Base-by-base conservation (phyloP, 257 asterid genomes). In the Capsicum pubescens region DNA sequence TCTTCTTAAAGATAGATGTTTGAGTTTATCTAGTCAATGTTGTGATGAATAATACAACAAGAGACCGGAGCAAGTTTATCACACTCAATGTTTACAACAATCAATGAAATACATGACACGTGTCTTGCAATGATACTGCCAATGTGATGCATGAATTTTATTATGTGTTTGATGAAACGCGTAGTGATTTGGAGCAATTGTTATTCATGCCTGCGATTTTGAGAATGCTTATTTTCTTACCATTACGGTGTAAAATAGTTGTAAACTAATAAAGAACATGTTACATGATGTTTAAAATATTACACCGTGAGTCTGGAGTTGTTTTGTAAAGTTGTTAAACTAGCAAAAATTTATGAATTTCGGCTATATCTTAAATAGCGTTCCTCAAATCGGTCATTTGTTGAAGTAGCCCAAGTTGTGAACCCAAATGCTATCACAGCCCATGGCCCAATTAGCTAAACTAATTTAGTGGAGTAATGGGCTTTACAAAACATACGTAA, bases 401-500 rank as follows among this genome's bases (percentile, higher is more conserved):
- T 21, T 66, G 72, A 13, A 66, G 72, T 54, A 76, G 81, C 81
- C 26, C 32, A 52, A 52, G 48, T 14, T 77, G 81, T 77, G 64
- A 76, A 2, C 48, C 64, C 64, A 26, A 77, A 26, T 77, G 50
- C 7, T 76, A 74, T 52, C 16, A 46, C 55, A 17, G 80, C 16
- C 44, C 44, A 74, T 50, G 61, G 81, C 78, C 78, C 35, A 68
- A 69, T 54, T 54, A 11, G 57, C 16, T 52, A 52, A 52, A 52
- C 56, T 3, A 12, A 0, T 52, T 52, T 3, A 54, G 57, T 54
- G 14, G 16, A 54, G 57, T 1, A 54, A 54, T 54, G 16, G 57
- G 57, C 57, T 54, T 54, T 54, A 5, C 15, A 54, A 54, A 54
- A 12, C 3, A 4, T 26, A 26, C 32, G 32, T 26, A 26, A 26